These are phyloP conservation scores for Begonia masoniana DNA, from an alignment of 306 rosid species.

Conservation along the genomic window DNA sequence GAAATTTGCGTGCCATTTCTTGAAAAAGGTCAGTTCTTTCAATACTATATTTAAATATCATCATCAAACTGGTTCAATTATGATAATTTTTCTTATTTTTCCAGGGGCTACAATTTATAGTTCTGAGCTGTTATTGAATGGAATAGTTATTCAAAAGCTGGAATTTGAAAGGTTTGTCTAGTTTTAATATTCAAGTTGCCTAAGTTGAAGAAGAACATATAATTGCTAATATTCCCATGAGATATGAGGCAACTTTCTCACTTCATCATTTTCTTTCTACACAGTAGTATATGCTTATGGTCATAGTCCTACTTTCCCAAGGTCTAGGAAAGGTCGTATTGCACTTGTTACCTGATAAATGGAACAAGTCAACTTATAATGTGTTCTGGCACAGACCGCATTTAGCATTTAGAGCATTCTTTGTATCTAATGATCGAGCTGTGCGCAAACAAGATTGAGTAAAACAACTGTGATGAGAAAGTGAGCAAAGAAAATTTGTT, in stretches of 20 bases:
- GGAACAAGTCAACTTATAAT: no score
- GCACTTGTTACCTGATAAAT: no score
- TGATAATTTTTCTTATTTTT: constrained; percentile 11
- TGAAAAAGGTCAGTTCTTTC: constrained; percentile 47
- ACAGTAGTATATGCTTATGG: no score
- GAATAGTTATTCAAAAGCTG: constrained; percentile 86
- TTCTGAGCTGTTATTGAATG: constrained; percentile 83
- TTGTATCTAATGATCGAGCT: no score
- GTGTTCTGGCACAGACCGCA: no score
- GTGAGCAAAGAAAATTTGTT: no score
- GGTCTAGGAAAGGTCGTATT: neutral
- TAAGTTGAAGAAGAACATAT: neutral
- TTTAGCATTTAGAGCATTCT: no score
- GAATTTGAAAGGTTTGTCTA: constrained; percentile 59
- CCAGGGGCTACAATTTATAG: constrained; percentile 73
- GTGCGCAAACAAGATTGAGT: no score
- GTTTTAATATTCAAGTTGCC: neutral
- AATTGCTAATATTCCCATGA: neutral
- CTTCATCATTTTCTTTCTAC: neutral
- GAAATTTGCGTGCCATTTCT: constrained; percentile 59
- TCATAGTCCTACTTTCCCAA: neutral
- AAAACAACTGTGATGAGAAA: no score
- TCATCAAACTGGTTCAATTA: neutral
- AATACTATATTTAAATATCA: neutral
- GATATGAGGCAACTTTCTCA: neutral